These are phyloP conservation scores for Globisporangium solare DNA, from an alignment of 352 stramenopile species.

Conservation along the genomic window DNA sequence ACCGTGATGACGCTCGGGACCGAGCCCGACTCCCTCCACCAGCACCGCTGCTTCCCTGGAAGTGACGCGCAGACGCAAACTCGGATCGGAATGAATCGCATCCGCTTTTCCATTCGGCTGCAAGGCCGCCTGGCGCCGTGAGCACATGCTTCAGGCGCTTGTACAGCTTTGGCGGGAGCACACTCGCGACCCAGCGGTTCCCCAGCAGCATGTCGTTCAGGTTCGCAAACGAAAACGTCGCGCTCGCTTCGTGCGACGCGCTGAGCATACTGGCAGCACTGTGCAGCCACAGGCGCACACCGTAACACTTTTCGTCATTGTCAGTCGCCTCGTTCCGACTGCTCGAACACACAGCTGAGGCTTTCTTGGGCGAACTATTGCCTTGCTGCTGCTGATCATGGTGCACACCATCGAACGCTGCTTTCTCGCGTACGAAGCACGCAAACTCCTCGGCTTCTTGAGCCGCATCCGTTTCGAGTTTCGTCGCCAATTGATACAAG, in stretches of 20 bases:
- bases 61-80: conserved; percentile 32
- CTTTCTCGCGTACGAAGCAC: conserved; percentile 28
- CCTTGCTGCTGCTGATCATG: conserved; percentile 16
- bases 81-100: conserved; percentile 52
- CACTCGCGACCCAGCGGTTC: conserved; percentile 38
- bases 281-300: conserved; percentile 14
- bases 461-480: conserved; percentile 30
- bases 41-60: conserved; percentile 1
- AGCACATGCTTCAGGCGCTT: conserved; percentile 25
- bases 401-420: not conserved
- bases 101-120: conserved; percentile 40
- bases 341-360: not conserved
- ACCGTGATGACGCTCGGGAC: conserved; percentile 12
- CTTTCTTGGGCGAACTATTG: conserved; percentile 8
- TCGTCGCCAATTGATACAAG: conserved; percentile 31
- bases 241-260: conserved; percentile 38
- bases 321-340: not conserved
- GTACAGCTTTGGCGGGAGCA: conserved; percentile 23
- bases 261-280: conserved; percentile 22
- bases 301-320: not conserved
- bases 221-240: conserved; percentile 31
- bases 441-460: conserved; percentile 31
- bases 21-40: not conserved
- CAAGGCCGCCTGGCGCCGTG: conserved; percentile 29
- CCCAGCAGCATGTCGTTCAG: conserved; percentile 28